These are phyloP conservation scores for Tetrahymena borealis DNA, from an alignment of 73 alveolate species.

Conservation along the genomic window DNA sequence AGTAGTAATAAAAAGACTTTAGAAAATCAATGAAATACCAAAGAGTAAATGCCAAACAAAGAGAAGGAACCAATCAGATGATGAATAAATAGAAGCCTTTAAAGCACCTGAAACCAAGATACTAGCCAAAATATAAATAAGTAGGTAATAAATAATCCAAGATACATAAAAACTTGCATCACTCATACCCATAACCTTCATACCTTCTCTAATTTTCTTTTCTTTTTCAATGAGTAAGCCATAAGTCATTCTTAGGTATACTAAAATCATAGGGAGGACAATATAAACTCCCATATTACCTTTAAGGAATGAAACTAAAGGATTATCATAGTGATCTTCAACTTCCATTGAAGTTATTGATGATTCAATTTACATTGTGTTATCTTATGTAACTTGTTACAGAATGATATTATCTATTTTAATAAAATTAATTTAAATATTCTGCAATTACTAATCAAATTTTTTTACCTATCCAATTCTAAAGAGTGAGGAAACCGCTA, in stretches of 20 bases:
- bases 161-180: conserved; percentile 89
- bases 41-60: conserved; percentile 5
- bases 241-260: conserved; percentile 41
- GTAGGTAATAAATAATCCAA: conserved; percentile 72
- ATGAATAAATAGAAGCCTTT: background rate
- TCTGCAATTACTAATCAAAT: too few relatives aligned
- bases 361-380: background rate
- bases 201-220: conserved; percentile 90
- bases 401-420: conserved; percentile 16
- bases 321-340: conserved; percentile 11
- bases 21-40: background rate
- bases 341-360: background rate
- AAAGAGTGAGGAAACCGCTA: conserved; percentile 14
- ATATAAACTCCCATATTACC: conserved; percentile 31
- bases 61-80: conserved; percentile 12
- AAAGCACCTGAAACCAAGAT: conserved; percentile 56
- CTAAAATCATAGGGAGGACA: conserved; percentile 28
- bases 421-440: background rate
- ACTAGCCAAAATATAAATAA: conserved; percentile 66
- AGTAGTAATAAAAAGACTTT: conserved; percentile 5
- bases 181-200: conserved; percentile 98
- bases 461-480: conserved; percentile 11
- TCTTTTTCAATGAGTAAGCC: conserved; percentile 76
- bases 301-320: background rate
- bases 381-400: background rate